Base-by-base conservation (phyloP, 768 basidiomycete genomes). In the Mrakia gelida region DNA sequence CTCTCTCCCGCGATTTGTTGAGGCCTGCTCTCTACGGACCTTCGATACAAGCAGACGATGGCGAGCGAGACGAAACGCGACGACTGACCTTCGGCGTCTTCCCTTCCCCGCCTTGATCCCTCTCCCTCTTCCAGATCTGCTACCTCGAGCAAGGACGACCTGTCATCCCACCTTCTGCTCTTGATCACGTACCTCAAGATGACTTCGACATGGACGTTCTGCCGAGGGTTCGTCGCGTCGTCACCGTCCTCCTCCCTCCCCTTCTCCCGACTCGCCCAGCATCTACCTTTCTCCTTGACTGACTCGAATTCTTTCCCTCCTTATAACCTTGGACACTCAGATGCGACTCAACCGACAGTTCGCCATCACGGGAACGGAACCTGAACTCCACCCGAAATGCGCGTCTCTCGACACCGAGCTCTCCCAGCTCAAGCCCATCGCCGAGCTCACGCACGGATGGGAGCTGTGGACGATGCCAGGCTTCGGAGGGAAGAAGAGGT, bases 281-380 rank as follows among this genome's bases (percentile, higher is more conserved):
- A n/a, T n/a, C n/a, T n/a, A n/a, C n/a, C n/a, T n/a, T n/a, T n/a
- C n/a, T n/a, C n/a, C n/a, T n/a, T n/a, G n/a, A n/a, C n/a, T n/a
- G n/a, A n/a, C n/a, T n/a, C n/a, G n/a, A n/a, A n/a, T n/a, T n/a
- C n/a, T n/a, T n/a, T n/a, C n/a, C n/a, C n/a, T n/a, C n/a, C n/a
- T n/a, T n/a, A n/a, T n/a, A n/a, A n/a, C n/a, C n/a, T n/a, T n/a
- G n/a, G n/a, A n/a, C n/a, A n/a, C 49, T 52, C 28, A 59, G 45
- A 54, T 73, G 56, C 71, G 71, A 10, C 49, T 73, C 23, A 73
- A 73, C 71, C 71, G 56, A 54, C 71, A 73, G 23, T 73, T 54
- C 45, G 49, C 38, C 10, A 7, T 43, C 71, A 38, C n/a, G 11
- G 34, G 28, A 30, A 30, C 30, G 0, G 71, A 54, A 21, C 71